Percentiles rank a stretch among this genome's conserved stretches.
Evolutionary conservation across 305 asterid genomes (phyloP).

Genomic region (Plantago coronopus): DNA sequence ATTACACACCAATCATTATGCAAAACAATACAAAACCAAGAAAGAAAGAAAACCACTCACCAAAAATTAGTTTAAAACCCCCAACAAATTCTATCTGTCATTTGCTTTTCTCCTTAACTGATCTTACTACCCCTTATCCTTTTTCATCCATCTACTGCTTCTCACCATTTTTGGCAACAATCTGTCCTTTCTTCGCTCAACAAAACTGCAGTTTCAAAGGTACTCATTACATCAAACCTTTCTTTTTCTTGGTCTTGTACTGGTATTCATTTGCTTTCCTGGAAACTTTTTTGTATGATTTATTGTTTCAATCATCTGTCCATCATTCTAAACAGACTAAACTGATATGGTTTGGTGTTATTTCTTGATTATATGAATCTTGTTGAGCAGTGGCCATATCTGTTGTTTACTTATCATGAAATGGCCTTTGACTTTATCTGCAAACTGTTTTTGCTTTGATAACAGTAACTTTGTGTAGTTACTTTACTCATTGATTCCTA

Average conservation of each 20-base stretch:
- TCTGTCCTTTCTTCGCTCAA: constrained; percentile 6
- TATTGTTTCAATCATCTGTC: neutral
- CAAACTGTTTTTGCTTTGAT: neutral
- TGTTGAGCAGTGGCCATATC: constrained; percentile 1
- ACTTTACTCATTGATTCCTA: no score
- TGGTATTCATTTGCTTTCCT: neutral
- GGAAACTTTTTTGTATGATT: neutral
- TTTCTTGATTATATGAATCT: neutral
- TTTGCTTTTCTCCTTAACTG: neutral
- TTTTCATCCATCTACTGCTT: neutral
- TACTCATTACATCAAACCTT: neutral
- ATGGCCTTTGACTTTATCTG: neutral
- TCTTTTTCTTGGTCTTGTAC: no score
- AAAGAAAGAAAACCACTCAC: neutral
- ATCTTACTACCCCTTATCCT: constrained; percentile 1
- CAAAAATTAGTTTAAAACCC: no score
- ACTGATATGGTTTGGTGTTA: neutral
- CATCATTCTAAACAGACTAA: no score
- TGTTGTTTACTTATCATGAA: neutral
- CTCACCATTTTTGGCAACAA: constrained; percentile 11
- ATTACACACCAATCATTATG: constrained; percentile 7
- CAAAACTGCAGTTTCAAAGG: constrained; percentile 2
- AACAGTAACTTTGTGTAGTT: no score
- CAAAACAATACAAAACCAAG: neutral
- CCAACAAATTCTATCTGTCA: constrained; percentile 4